Evolutionary conservation across 2,329 filamentous ascomycete species (phyloP).

Genomic region (Spiromastix sp.): DNA sequence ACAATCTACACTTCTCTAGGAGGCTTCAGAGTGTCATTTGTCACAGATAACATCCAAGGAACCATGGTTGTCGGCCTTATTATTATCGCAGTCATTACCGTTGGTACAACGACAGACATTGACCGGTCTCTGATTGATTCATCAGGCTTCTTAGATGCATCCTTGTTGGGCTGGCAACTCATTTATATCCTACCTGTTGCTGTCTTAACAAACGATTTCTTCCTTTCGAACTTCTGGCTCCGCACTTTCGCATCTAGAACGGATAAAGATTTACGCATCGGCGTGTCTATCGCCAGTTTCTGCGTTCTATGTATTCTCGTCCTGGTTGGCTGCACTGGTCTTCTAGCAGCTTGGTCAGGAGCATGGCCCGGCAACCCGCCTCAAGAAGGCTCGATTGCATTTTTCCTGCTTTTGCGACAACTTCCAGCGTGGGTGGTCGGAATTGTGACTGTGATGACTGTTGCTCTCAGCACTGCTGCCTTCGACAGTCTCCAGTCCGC

Average conservation of each 20-base stretch:
- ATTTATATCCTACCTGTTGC: constrained; percentile 76
- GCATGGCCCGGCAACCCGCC: constrained; percentile 55
- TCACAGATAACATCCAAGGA: constrained; percentile 75
- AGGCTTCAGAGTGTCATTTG: constrained; percentile 73
- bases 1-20: constrained; percentile 77
- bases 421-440: constrained; percentile 75
- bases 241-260: constrained; percentile 70
- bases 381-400: constrained; percentile 55
- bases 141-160: constrained; percentile 59
- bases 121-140: constrained; percentile 56
- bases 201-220: constrained; percentile 76
- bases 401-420: constrained; percentile 63
- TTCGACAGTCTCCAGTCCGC: constrained; percentile 75
- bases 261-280: constrained; percentile 67
- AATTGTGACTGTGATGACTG: constrained; percentile 69
- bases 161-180: constrained; percentile 70
- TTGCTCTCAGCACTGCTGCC: constrained; percentile 63
- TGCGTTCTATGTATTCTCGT: constrained; percentile 59
- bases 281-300: constrained; percentile 56
- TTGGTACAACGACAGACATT: constrained; percentile 65
- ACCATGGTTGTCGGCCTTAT: constrained; percentile 66
- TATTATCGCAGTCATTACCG: constrained; percentile 65
- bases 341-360: constrained; percentile 70
- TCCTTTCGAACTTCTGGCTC: constrained; percentile 75
- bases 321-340: constrained; percentile 61